Conservation (phyloP, 2,329 filamentous ascomycete genomes). For the Claviceps capensis region DNA sequence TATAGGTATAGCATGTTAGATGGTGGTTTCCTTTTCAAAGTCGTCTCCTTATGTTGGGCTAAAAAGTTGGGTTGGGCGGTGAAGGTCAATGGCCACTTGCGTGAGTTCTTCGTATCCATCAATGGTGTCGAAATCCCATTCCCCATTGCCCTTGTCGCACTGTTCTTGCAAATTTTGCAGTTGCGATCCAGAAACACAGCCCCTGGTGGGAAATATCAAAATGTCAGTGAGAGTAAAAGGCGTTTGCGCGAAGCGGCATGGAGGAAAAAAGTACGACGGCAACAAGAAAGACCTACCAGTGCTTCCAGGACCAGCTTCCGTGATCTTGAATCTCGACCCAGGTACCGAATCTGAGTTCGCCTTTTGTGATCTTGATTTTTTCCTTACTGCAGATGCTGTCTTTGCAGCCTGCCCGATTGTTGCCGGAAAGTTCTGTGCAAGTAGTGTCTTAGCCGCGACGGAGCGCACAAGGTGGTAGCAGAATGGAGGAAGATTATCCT, state of each 20-base stretch:
- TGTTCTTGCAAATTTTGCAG: constrained; percentile 50
- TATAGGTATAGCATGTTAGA: constrained; percentile 13
- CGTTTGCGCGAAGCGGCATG: neutral
- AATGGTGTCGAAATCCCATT: constrained; percentile 49
- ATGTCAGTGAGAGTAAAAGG: neutral
- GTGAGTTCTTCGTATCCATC: constrained; percentile 70
- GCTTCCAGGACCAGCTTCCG: constrained; percentile 63
- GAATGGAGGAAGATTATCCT: neutral
- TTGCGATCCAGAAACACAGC: constrained; percentile 70
- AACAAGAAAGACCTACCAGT: constrained; percentile 51
- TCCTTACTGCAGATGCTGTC: constrained; percentile 59
- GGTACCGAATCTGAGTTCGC: constrained; percentile 61
- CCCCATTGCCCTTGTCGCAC: constrained; percentile 31
- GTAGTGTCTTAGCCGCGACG: neutral
- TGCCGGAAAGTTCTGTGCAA: constrained; percentile 53
- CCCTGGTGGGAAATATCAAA: constrained; percentile 40
- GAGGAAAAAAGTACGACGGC: neutral
- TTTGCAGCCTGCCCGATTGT: constrained; percentile 61
- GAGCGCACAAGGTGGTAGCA: neutral
- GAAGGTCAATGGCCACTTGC: constrained; percentile 19
- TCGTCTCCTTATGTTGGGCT: too few species aligned
- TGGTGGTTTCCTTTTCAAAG: neutral
- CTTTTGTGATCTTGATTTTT: constrained; percentile 60
- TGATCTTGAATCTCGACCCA: constrained; percentile 52
- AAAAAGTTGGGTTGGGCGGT: neutral